Evolutionary conservation across 805 yeast species (phyloP), one percentile per base, ranked within the genome.

Genomic region (Cyberlindnera amylophila): DNA sequence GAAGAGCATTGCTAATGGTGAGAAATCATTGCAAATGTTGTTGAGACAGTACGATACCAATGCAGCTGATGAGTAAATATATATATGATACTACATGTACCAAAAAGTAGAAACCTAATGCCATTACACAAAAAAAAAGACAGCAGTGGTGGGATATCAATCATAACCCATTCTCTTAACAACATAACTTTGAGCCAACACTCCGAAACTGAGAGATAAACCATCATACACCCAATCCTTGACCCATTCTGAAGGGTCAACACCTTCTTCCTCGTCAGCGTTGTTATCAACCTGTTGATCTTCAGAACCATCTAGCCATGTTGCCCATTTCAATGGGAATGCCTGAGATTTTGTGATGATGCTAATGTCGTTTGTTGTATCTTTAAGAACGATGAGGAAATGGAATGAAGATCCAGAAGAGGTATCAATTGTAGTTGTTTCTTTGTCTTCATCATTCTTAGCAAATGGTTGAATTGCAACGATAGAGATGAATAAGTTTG

Each of bases 181-280:
- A 35, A 93, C 95, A 61, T 93, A 93, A 57, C 81, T 78, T 63
- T 93, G 98, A 1, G 97, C 96, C 27, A 87, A 68, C 1, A 86
- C 83, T 14, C 96, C 98, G 50, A 93, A 77, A 14, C 88, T 72
- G 49, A 89, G 72, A 15, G 79, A 79, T 39, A 93, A 69, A 0
- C 96, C 95, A 51, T 80, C 82, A 54, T 79, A 82, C 29, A 85
- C 70, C 95, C 95, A 86, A 40, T 77, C 84, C 33, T 72, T 69
- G 12, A 86, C 85, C 95, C 93, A 86, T 45, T 82, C 87, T 33
- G 82, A 69, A n/a, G 91, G 90, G 54, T 84, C 89, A 12, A 81
- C 72, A 9, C 70, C 80, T 45, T 77, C 79, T n/a, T 62, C 65
- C 10, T 57, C 56, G 32, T 61, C 61, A 16, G 57, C 62, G 9